Evolutionary conservation across 140 eudicot genomes (phyloP), one percentile per base, ranked within the genome.

Genomic region (Cichorium intybus): DNA sequence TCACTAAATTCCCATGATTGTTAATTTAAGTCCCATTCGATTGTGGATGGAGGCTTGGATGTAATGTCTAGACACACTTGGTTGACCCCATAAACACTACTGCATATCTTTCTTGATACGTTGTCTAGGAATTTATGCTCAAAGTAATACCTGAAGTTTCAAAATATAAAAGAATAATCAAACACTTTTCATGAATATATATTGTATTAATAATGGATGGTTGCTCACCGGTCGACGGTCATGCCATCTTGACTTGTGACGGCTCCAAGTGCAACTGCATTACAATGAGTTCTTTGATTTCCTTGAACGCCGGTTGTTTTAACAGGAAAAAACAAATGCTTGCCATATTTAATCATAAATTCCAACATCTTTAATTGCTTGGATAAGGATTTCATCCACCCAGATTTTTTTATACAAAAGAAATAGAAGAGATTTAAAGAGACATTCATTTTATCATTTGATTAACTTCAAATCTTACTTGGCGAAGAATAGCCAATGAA

Each of bases 241-340:
- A 93, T 93, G 79, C 97, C 99, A 72, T 93, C 99, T 70, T 88
- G 89, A 80, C 99, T 93, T 54, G 99, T 93, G 55, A 93, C 97
- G 10, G 95, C 99, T 78, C 99, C 79, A 37, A 93, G 93, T 51
- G 93, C 84, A 75, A 93, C 88, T 10, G 85, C 97, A 71, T 82
- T 84, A 31, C 85, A 80, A 77, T 93, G 90, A n/a, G 97, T 85
- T 80, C 99, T 93, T 73, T 88, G 97, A 78, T 93, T 97, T 61
- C 99, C 99, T 84, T 93, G 99, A 68, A 93, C 99, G 23, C 99
- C 99, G 3, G 93, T 95, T 43, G 99, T 79, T 62, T 70, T 64
- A 35, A 84, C 71, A 10, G 93, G 95, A 49, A 93, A 64, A 68
- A 88, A 81, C 21, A 80, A 88, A 93, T 60, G 99, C 99, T 79